phyloP scores from a whole-genome alignment of 371 early-diverging fungal genomes.

The Mucor sp. region DNA sequence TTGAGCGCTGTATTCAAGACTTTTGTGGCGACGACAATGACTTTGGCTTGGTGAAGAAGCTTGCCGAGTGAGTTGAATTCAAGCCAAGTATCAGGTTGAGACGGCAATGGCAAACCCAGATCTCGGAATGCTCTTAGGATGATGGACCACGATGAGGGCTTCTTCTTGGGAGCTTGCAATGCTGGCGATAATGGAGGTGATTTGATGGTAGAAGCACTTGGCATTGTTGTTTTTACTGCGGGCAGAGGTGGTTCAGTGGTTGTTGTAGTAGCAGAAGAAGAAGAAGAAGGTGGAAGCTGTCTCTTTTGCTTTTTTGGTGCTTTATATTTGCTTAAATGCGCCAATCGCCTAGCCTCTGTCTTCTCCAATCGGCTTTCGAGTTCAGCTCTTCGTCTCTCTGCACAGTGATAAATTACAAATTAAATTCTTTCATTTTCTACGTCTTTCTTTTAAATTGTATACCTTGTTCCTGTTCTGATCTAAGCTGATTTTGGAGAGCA shows the following conservation, averaged over 20 bases:
- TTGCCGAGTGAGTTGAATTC: slow-evolving; percentile 34
- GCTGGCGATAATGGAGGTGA: background rate
- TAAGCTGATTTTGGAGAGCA: slow-evolving; percentile 35
- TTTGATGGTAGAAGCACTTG: background rate
- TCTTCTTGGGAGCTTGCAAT: slow-evolving; percentile 13
- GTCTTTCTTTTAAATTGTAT: slow-evolving; percentile 3
- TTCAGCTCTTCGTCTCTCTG: slow-evolving; percentile 31
- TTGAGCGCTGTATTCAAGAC: slow-evolving; percentile 33
- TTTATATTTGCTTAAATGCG: slow-evolving; percentile 23
- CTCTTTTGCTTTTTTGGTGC: slow-evolving; percentile 6
- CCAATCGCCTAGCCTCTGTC: slow-evolving; percentile 32
- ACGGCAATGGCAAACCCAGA: slow-evolving; percentile 32
- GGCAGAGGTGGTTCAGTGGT: background rate
- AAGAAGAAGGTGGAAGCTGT: background rate
- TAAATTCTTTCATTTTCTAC: slow-evolving; percentile 16
- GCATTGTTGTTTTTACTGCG: background rate
- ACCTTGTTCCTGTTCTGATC: slow-evolving; percentile 32
- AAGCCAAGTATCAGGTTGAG: slow-evolving; percentile 27
- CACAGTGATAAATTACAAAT: slow-evolving; percentile 2
- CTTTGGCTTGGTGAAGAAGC: slow-evolving; percentile 33
- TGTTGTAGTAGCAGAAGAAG: slow-evolving; percentile 4
- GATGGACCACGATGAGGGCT: slow-evolving; percentile 16
- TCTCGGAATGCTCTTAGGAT: slow-evolving; percentile 21
- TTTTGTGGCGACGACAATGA: slow-evolving; percentile 36
- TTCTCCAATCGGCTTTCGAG: slow-evolving; percentile 28